Base-by-base conservation (phyloP, 208 protist species). In the Leishmania braziliensis region DNA sequence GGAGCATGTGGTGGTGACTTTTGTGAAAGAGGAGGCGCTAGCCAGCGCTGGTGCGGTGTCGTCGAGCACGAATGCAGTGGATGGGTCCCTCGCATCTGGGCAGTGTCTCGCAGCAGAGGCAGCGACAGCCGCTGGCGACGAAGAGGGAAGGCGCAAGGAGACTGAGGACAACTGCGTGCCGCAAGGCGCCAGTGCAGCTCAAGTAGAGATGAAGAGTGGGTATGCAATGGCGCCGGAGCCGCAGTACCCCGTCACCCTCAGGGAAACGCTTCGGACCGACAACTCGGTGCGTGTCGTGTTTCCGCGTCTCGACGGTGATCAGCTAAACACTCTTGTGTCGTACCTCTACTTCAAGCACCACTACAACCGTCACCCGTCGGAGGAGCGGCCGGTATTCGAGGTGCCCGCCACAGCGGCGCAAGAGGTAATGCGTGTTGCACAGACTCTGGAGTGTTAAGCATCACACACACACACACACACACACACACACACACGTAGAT, bases 321-420 rank as follows among this genome's bases (percentile, higher is more conserved):
- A 88, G 43, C 83, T 98, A 18, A 91, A 97, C 33, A 85, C 87
- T 51, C 66, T 96, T 5, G 75, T 98, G 43, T 84, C 88, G 58
- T 98, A 98, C 78, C 78, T 97, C 36, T 93, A 97, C 82, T 96
- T 95, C 86, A 98, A 98, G 77, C 86, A 93, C 71, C 80, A 85
- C 36, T 97, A 97, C 69, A 95, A 96, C 18, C 85, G 92, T n/a
- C 79, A 75, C 5, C 73, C 84, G 43, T 75, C 66, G 16, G 89
- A 90, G 46, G 60, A 80, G 36, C 89, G 95, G 33, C 91, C 91
- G 26, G 70, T 78, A 18, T 97, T 98, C 71, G 62, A 86, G 58
- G 84, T 97, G 16, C 93, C 91, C 5, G 2, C 82, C 2, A 80
- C 79, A 0, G 83, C 86, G 8, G 95, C 95, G 8, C 72, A 97